Evolutionary conservation across 73 alveolate genomes (phyloP).

Genomic region (Paramecium pentaurelia): DNA sequence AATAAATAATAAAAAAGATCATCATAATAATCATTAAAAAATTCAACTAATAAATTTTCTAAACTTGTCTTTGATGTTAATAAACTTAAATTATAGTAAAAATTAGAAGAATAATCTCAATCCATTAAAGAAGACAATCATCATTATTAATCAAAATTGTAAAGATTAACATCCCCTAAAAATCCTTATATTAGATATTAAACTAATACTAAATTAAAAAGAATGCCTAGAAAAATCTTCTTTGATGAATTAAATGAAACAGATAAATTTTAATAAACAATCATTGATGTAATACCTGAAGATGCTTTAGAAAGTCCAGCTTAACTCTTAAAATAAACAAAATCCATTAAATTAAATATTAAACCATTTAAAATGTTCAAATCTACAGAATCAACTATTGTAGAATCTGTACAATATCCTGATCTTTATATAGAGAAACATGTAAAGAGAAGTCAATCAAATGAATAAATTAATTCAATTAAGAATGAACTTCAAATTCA

Average conservation of each 20-base stretch:
- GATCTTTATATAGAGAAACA: not conserved
- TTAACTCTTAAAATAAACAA: not conserved
- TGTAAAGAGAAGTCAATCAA: not conserved
- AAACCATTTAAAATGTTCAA: not conserved
- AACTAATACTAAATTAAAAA: not conserved
- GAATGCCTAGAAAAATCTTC: not conserved
- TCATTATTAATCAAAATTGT: not conserved
- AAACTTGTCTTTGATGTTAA: not conserved
- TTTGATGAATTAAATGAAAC: not conserved
- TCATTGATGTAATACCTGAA: not conserved
- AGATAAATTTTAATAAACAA: not conserved
- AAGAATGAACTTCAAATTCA: not conserved
- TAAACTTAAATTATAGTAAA: not conserved
- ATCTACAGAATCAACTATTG: not conserved
- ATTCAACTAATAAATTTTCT: not conserved
- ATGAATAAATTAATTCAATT: not conserved
- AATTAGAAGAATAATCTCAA: not conserved
- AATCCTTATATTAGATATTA: not conserved
- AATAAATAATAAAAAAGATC: not conserved
- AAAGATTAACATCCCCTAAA: not conserved
- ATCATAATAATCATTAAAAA: not conserved
- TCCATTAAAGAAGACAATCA: not conserved
- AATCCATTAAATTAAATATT: not conserved
- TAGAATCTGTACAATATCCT: not conserved
- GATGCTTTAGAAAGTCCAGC: constrained; percentile 10